Conservation (phyloP, 805 yeast species). For the Candida vartiovaarae region DNA sequence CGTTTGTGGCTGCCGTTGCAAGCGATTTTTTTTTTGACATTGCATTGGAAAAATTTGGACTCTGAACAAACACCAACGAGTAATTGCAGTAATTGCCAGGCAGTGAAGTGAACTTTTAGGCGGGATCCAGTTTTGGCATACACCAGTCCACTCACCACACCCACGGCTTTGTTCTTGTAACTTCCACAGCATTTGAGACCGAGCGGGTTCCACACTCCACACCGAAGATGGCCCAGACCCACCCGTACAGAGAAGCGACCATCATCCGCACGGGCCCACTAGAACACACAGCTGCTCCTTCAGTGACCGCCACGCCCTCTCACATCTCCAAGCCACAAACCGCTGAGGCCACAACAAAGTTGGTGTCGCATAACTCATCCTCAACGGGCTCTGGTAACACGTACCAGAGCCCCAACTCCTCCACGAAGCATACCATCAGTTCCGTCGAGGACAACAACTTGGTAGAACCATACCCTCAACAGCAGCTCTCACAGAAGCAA, state of each 20-base stretch:
- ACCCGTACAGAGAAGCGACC: constrained; percentile 3
- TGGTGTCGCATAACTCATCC: not conserved
- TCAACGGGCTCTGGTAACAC: constrained; percentile 1
- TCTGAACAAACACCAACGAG: too few relatives aligned
- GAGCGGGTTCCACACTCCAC: too few relatives aligned
- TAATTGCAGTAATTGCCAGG: too few relatives aligned
- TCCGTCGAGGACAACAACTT: not conserved
- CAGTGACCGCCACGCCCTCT: not conserved
- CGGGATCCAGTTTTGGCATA: too few relatives aligned
- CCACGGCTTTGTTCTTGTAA: too few relatives aligned
- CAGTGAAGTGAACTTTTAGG: too few relatives aligned
- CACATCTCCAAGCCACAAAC: not conserved
- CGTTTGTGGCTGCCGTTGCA: too few relatives aligned
- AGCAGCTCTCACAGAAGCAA: not conserved
- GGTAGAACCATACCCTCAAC: not conserved
- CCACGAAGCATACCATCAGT: not conserved
- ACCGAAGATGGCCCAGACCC: not conserved
- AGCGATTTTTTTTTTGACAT: too few relatives aligned
- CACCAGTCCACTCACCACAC: too few relatives aligned
- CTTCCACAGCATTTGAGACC: too few relatives aligned
- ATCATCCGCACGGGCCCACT: not conserved
- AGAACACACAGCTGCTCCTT: not conserved
- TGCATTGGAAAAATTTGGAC: too few relatives aligned
- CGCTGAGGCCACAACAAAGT: too few relatives aligned
- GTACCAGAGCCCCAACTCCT: constrained; percentile 1